These are phyloP conservation scores for Euphorbia tirucalli DNA, from an alignment of 345 rosid genomes.

Conservation along the genomic window DNA sequence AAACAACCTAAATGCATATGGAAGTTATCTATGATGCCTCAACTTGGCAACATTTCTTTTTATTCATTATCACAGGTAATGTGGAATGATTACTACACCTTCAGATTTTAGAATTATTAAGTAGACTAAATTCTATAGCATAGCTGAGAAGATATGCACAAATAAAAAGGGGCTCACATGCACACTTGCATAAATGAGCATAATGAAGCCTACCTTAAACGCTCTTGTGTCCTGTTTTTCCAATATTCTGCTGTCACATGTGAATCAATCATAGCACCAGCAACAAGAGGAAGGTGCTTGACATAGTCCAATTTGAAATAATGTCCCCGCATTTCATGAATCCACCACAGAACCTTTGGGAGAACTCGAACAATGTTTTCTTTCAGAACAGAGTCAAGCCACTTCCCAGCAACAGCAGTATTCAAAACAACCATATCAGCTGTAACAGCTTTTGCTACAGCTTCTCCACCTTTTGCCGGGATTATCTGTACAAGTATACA, in stretches of 20 bases:
- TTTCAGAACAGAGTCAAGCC: constrained; percentile 82
- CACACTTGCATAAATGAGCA: not conserved
- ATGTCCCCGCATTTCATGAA: constrained; percentile 97
- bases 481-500: constrained; percentile 40
- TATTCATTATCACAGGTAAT: not conserved
- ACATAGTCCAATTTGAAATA: constrained; percentile 81
- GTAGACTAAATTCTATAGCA: not conserved
- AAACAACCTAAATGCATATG: not conserved
- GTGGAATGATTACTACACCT: not conserved
- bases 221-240: constrained; percentile 77
- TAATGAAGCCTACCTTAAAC: constrained; percentile 50
- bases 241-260: constrained; percentile 82
- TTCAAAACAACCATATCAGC: constrained; percentile 79
- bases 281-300: constrained; percentile 87
- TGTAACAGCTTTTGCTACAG: constrained; percentile 57
- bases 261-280: constrained; percentile 94
- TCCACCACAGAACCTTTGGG: constrained; percentile 93
- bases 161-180: not conserved
- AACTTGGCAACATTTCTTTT: not conserved
- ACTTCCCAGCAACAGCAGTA: constrained; percentile 97
- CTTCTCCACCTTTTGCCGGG: constrained; percentile 65
- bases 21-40: not conserved
- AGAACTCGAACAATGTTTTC: constrained; percentile 60
- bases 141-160: not conserved
- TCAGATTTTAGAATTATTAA: not conserved